Conservation (phyloP, 1,284 basidiomycete genomes). For the Kwoniella shivajii region DNA sequence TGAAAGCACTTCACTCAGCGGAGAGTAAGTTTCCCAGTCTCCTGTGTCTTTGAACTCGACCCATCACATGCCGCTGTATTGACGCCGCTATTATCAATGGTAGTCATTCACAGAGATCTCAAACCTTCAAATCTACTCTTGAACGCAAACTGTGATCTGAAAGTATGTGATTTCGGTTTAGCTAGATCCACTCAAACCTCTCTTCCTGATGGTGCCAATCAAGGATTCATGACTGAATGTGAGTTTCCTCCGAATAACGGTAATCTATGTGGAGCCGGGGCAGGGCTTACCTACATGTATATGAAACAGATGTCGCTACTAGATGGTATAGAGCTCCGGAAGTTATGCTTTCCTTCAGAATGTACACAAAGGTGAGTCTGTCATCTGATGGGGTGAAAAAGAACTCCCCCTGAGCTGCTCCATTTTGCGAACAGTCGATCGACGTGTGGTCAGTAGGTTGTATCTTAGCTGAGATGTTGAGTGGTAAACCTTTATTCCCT, state of each 20-base stretch:
- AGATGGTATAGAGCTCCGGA: constrained; percentile 89
- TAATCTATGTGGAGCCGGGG: no score
- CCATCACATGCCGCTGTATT: no score
- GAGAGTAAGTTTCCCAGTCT: constrained; percentile 62
- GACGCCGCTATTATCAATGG: not conserved
- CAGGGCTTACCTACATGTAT: constrained; percentile 7
- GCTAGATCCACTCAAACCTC: constrained; percentile 84
- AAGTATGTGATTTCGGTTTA: constrained; percentile 91
- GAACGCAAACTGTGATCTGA: constrained; percentile 94
- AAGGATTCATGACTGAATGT: constrained; percentile 79
- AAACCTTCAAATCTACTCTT: constrained; percentile 86
- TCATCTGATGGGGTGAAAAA: not conserved
- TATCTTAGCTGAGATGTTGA: constrained; percentile 95
- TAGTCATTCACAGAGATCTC: constrained; percentile 89
- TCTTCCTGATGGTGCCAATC: constrained; percentile 71
- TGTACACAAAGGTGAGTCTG: constrained; percentile 78
- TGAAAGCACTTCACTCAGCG: constrained; percentile 89
- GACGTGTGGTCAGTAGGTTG: constrained; percentile 96
- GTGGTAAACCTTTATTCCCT: constrained; percentile 90
- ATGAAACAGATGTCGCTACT: constrained; percentile 76
- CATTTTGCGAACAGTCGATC: constrained; percentile 63
- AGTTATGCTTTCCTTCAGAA: constrained; percentile 95
- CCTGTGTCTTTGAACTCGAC: no score
- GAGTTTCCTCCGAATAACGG: constrained; percentile 5
- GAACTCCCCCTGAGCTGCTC: not conserved